Base-by-base conservation (phyloP, 1,284 basidiomycete species). In the Cystobasidium pallidum region DNA sequence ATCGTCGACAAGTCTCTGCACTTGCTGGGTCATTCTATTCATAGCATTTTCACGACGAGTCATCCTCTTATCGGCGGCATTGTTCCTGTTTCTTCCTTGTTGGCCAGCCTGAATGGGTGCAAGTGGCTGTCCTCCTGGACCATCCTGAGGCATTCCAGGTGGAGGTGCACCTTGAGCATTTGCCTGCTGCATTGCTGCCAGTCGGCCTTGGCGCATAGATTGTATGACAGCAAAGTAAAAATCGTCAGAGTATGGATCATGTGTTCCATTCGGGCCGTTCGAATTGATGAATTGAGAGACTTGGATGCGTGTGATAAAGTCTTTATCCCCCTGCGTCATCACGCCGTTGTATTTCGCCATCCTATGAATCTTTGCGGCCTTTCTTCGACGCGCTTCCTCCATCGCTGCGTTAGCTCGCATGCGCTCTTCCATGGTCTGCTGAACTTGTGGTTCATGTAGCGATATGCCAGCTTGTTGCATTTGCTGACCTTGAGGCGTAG, bases 291-390 rank as follows among this genome's bases (percentile, higher is more conserved):
- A 88, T 80, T 99, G 95, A 0, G 94, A 97, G 57, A 99, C 92
- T 82, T 99, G 96, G 74, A 99, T 99, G 47, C 96, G 89, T 26
- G 96, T 99, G 82, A 99, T 99, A 81, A 99, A 99, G 80, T 99
- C 96, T 83, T 99, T 99, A 85, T 99, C 96, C 17, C 92, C 95
- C 81, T 94, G 91, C 0, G 91, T 93, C 96, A 99, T 99, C 68
- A 98, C 85, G 80, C 98, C 94, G 80, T 99, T 99, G 82, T 96
- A 94, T 76, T 91, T 89, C 68, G 93, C 87, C 94, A 94, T 93
- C 76, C 90, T 87, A 32, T 89, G 87, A 75, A 94, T 92, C 81
- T 94, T 94, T 47, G 86, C 85, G 21, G 91, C 88, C 78, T 91
- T 91, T 62, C 87, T 84, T 74, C 90, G 85, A 59, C 91, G 85